Evolutionary conservation across 441 rosid genomes (phyloP), one percentile per base, ranked within the genome.

Genomic region (Melastoma candidum): DNA sequence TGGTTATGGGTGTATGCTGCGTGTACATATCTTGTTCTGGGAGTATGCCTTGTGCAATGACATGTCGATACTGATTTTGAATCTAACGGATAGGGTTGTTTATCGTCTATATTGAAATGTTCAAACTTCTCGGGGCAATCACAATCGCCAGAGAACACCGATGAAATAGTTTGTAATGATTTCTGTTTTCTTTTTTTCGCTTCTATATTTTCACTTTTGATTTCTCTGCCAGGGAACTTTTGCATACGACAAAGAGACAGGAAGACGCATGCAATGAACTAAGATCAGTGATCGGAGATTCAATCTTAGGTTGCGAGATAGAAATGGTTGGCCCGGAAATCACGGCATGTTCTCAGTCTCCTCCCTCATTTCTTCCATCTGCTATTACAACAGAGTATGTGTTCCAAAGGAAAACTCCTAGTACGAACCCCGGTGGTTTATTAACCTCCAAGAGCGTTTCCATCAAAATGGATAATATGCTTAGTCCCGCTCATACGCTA

Each of bases 401-500:
- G 60, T 77, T 77, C 63, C 69, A 59, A 43, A 55, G 54, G 26
- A 80, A 76, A 56, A 62, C 67, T 41, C 67, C 79, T 11, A 69
- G 46, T 44, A 79, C 69, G 54, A 67, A 61, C 22, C 74, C 71
- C 3, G 71, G 70, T 25, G 61, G 74, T 46, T 71, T 68, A 17
- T 67, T 60, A 5, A 67, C 79, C 58, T 65, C 79, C 47, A 53
- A 59, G 41, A 58, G 52, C 50, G 76, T 82, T 55, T 90, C 95
- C 49, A 60, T 90, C 55, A 52, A 61, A 26, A 77, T 87, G 51
- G 98, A 90, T 79, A 87, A 90, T 77, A 65, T 74, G 0, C 65
- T 87, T 50, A 87, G 98, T 66, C 88, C 83, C 22, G 80, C 73
- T 51, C 98, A 87, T 66, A 87, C 98, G 0, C 87, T 92, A 24